Evolutionary conservation across 176 grass and related monocot species (phyloP).

Genomic region (Chrysopogon serrulatus): DNA sequence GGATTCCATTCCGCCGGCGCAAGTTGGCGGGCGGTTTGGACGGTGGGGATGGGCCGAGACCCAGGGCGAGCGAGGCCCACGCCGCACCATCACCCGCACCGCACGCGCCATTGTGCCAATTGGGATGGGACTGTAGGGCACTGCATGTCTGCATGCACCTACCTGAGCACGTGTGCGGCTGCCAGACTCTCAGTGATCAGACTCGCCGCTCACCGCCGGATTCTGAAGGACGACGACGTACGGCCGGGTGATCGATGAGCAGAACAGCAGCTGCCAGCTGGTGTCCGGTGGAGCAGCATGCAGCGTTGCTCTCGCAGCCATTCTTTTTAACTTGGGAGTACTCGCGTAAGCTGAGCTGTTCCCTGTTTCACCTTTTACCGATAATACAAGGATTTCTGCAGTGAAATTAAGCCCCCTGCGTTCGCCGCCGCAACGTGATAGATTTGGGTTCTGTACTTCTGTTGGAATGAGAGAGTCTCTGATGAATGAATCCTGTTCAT

Average conservation of each 20-base stretch:
- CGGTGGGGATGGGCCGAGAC: neutral
- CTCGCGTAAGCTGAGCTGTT: too few relatives aligned
- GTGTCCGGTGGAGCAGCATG: neutral
- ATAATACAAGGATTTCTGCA: too few relatives aligned
- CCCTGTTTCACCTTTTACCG: neutral
- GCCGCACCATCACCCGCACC: neutral
- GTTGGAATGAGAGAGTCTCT: too few relatives aligned
- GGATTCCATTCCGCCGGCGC: neutral
- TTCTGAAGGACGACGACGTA: neutral
- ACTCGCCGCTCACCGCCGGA: neutral
- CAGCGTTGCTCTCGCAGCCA: neutral
- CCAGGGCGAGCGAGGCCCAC: neutral
- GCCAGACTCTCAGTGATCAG: too few relatives aligned
- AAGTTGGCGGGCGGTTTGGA: slow-evolving; percentile 17
- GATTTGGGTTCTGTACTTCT: too few relatives aligned
- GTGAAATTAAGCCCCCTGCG: too few relatives aligned
- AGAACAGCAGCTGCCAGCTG: too few relatives aligned
- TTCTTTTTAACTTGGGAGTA: neutral
- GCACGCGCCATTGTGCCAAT: neutral
- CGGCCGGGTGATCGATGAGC: too few relatives aligned
- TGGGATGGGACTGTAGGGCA: neutral
- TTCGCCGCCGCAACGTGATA: too few relatives aligned
- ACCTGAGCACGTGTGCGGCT: neutral
- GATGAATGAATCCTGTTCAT: neutral
- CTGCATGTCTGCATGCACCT: too few relatives aligned